phyloP scores from a whole-genome alignment of 2,329 filamentous ascomycete genomes.

The Escovopsis weberi region DNA sequence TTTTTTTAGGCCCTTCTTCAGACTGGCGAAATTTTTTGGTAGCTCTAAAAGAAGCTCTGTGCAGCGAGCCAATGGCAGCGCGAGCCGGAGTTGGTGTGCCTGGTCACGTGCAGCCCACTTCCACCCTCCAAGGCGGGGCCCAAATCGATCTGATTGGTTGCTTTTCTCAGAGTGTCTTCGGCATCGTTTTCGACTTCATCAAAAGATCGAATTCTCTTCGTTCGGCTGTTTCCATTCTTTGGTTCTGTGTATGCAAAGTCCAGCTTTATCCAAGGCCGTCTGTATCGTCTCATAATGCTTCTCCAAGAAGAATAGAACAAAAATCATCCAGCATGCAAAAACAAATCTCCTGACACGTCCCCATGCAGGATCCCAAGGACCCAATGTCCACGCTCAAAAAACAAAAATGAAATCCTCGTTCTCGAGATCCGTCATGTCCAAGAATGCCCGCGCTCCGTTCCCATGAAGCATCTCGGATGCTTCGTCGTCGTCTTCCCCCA shows the following conservation, averaged over 20 bases:
- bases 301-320: too few species aligned
- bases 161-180: too few species aligned
- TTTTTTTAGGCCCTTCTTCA: background rate
- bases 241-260: too few species aligned
- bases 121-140: background rate
- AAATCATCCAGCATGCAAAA: background rate
- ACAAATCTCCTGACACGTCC: too few species aligned
- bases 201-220: too few species aligned
- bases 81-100: slow-evolving; percentile 4
- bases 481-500: slow-evolving; percentile 7
- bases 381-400: slow-evolving; percentile 14
- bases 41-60: slow-evolving; percentile 7
- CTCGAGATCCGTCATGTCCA: slow-evolving; percentile 42
- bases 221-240: too few species aligned
- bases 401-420: slow-evolving; percentile 53
- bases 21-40: slow-evolving; percentile 11
- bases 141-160: too few species aligned
- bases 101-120: slow-evolving; percentile 8
- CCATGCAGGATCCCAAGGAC: too few species aligned
- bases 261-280: too few species aligned
- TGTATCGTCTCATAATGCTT: too few species aligned
- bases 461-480: slow-evolving; percentile 4
- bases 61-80: slow-evolving; percentile 9
- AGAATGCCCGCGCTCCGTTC: slow-evolving; percentile 16
- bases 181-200: too few species aligned